These are phyloP conservation scores for Lipomyces oligophaga DNA, from an alignment of 805 yeast genomes.

Conservation along the genomic window DNA sequence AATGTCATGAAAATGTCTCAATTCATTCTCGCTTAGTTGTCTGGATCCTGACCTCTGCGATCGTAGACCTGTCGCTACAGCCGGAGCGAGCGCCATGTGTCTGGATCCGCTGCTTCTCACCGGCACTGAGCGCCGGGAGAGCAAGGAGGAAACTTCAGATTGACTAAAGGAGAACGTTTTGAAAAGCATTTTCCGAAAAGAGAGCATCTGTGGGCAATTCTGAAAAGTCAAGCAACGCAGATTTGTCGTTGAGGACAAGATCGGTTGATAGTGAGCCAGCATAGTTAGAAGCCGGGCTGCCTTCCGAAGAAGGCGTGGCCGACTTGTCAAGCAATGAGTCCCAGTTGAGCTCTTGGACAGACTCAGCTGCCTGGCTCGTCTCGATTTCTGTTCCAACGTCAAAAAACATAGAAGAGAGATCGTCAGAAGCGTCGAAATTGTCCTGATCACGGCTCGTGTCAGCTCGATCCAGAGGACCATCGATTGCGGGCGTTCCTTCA, in stretches of 20 bases:
- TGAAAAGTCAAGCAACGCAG: neutral
- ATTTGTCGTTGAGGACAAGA: neutral
- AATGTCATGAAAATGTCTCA: no score
- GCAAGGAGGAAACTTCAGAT: neutral
- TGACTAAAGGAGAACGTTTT: neutral
- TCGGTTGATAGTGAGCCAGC: neutral
- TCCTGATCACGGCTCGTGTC: slow-evolving; percentile 10
- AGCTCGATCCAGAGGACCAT: slow-evolving; percentile 25
- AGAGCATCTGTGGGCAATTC: neutral
- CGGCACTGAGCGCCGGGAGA: slow-evolving; percentile 12
- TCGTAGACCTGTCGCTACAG: slow-evolving; percentile 28
- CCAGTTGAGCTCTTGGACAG: slow-evolving; percentile 8
- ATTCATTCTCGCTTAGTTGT: no score
- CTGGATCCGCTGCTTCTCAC: slow-evolving; percentile 23
- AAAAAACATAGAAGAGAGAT: slow-evolving; percentile 13
- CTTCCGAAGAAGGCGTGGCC: neutral
- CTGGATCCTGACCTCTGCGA: no score
- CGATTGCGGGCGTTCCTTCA: slow-evolving; percentile 5
- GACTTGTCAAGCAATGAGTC: slow-evolving; percentile 9
- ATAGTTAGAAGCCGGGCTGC: neutral
- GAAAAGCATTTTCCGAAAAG: neutral
- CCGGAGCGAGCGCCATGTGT: slow-evolving; percentile 29
- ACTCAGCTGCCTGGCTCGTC: neutral
- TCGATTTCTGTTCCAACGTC: slow-evolving; percentile 13
- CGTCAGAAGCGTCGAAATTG: slow-evolving; percentile 4